phyloP scores from a whole-genome alignment of 129 eudicot genomes.

The Deinandra increscens region DNA sequence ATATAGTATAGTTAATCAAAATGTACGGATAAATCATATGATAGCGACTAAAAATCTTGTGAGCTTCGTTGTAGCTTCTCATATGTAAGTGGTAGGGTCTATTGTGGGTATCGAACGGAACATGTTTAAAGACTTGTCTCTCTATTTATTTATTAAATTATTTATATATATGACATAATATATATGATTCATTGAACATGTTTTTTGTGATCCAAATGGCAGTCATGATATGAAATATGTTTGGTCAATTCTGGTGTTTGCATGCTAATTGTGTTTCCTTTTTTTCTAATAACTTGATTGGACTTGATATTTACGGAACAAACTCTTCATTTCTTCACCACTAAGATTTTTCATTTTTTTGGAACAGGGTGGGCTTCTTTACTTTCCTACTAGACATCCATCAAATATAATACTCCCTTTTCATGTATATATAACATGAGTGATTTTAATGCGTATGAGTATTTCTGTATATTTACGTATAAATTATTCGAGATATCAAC shows the following conservation, averaged over 20 bases:
- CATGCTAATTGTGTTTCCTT: neutral
- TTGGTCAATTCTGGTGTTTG: neutral
- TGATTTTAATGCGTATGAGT: too few species aligned
- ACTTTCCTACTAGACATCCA: too few species aligned
- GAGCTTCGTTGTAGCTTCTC: conserved; percentile 19
- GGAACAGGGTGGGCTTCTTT: too few species aligned
- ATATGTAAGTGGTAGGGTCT: conserved; percentile 3
- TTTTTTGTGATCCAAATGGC: neutral
- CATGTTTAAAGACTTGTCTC: conserved; percentile 22
- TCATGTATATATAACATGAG: too few species aligned
- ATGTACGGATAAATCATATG: conserved; percentile 28
- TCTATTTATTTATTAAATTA: conserved; percentile 4
- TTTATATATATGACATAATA: neutral
- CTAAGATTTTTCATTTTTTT: too few species aligned
- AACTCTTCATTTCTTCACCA: too few species aligned
- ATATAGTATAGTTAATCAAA: conserved; percentile 13
- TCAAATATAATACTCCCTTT: too few species aligned
- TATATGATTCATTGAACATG: neutral
- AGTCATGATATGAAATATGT: neutral
- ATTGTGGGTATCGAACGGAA: conserved; percentile 25
- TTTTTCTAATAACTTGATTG: neutral
- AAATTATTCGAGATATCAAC: too few species aligned
- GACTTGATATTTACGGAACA: neutral
- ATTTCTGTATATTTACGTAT: too few species aligned
- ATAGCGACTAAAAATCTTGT: conserved; percentile 16